These are phyloP conservation scores for Colletotrichum lentis DNA, from an alignment of 2,329 filamentous ascomycete genomes.

Conservation along the genomic window DNA sequence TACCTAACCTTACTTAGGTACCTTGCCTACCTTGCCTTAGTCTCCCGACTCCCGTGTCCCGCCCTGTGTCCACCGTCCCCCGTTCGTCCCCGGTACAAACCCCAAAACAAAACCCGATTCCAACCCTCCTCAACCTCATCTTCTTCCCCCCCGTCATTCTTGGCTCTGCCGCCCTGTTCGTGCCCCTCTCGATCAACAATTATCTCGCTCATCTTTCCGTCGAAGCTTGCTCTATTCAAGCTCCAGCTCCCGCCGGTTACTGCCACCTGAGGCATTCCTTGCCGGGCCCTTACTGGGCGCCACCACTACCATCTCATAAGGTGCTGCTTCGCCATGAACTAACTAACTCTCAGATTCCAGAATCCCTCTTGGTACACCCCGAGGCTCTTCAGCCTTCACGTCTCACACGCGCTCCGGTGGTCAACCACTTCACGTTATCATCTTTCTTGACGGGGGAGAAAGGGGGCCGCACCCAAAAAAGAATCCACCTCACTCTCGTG, in stretches of 20 bases:
- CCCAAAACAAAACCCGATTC: constrained; percentile 23
- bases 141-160: constrained; percentile 20
- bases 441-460: constrained; percentile 6
- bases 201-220: constrained; percentile 31
- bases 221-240: constrained; percentile 32
- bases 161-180: constrained; percentile 24
- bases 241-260: constrained; percentile 20
- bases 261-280: constrained; percentile 34
- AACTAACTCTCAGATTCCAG: constrained; percentile 22
- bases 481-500: constrained; percentile 9
- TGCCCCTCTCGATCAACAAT: constrained; percentile 21
- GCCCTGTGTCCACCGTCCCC: constrained; percentile 16
- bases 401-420: neutral
- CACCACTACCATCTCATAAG: constrained; percentile 28
- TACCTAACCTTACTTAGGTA: neutral
- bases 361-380: constrained; percentile 16
- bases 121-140: constrained; percentile 14
- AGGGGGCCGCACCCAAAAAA: neutral
- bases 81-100: constrained; percentile 31
- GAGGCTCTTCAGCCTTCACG: constrained; percentile 29
- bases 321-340: constrained; percentile 37
- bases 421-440: neutral
- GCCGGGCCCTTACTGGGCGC: constrained; percentile 9
- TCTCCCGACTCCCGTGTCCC: constrained; percentile 14
- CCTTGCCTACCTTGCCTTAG: neutral